Evolutionary conservation across 2,329 filamentous ascomycete species (phyloP), one percentile per base, ranked within the genome.

Genomic region (Stagonosporopsis tanaceti): DNA sequence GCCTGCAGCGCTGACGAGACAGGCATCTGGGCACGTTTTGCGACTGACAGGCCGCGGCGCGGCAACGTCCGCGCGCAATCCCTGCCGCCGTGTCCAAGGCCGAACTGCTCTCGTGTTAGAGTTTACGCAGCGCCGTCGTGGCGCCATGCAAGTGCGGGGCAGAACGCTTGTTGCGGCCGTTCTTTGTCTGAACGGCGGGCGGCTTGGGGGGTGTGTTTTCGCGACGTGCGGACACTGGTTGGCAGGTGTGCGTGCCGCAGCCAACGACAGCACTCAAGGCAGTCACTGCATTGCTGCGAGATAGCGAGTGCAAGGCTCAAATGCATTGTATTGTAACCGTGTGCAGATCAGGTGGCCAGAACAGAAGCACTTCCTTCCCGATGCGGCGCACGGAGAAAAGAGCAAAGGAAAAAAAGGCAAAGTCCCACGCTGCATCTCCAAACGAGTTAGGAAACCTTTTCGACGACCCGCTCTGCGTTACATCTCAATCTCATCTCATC

Each of bases 351-450:
- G 27, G 25, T 39, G 12, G 37, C 22, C 32, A 34, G 32, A 14
- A 35, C 38, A 22, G 35, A 34, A 34, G 39, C 40, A 44, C 46
- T 15, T 48, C 25, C 11, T 47, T 38, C 37, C 42, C 14, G 38
- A 42, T 44, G 38, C 38, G 38, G 41, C 15, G 38, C 9, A 25
- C 37, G 42, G 24, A 17, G 25, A 22, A n/a, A 48, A 48, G 37
- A 47, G 32, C n/a, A 38, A 37, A 47, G 37, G 53, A 40, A 25
- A 48, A 48, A 44, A 57, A 48, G 54, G 54, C 44, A 52, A 52
- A 48, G 48, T 50, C 35, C 54, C 44, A 38, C 40, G 7, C 28
- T 1, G 14, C 17, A 24, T 35, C 51, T 37, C 28, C 11, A 32
- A 50, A 53, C 7, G 25, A 39, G 45, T 48, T 40, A 53, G 50